phyloP scores from a whole-genome alignment of 306 rosid species.

The Dalbergia cochinchinensis region DNA sequence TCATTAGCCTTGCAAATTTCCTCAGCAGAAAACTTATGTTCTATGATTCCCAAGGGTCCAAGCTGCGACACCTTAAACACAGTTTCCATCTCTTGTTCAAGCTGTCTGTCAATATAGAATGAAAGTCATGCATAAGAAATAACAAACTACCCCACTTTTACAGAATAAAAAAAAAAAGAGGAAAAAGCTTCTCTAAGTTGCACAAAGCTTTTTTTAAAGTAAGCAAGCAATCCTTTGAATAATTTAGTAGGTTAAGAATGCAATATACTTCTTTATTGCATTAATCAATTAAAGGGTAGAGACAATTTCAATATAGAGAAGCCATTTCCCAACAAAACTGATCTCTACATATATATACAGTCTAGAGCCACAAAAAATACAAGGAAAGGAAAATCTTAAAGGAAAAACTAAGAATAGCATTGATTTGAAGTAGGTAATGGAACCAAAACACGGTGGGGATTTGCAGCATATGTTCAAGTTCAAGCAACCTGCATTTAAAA shows the following conservation, averaged over 20 bases:
- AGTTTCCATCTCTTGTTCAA: constrained; percentile 91
- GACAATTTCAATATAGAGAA: too few species aligned
- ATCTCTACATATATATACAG: neutral
- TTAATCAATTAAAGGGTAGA: too few species aligned
- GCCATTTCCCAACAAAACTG: neutral
- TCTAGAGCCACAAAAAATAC: neutral
- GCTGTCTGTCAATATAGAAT: constrained; percentile 57
- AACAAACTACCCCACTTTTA: neutral
- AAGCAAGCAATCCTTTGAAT: neutral
- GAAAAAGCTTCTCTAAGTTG: neutral
- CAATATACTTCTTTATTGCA: neutral
- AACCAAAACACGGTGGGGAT: constrained; percentile 13
- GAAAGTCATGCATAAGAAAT: constrained; percentile 30
- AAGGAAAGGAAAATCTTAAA: neutral
- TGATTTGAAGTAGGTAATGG: constrained; percentile 7
- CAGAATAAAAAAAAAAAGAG: neutral
- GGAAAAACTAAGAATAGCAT: neutral
- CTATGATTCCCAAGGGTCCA: constrained; percentile 88
- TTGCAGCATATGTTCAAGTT: neutral
- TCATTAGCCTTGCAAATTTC: constrained; percentile 71
- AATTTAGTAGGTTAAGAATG: neutral
- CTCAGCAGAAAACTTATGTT: constrained; percentile 83
- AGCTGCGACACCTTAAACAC: constrained; percentile 89
- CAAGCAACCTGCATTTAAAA: neutral
- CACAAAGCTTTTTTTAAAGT: neutral